Evolutionary conservation across 345 rosid genomes (phyloP), one percentile per base, ranked within the genome.

Genomic region (Hevea brasiliensis): DNA sequence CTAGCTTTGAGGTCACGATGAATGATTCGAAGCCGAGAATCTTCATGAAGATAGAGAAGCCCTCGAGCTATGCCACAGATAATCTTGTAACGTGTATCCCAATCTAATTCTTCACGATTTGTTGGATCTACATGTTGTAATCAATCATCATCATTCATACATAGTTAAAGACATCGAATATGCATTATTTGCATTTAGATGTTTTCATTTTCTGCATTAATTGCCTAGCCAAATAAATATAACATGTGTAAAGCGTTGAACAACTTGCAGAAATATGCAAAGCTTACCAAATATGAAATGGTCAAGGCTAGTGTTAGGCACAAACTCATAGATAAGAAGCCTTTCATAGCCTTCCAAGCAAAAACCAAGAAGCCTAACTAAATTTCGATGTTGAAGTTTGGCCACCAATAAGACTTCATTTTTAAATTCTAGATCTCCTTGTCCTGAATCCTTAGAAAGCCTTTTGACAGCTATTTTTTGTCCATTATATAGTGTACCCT

Each of bases 361-460:
- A 12, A 70, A 70, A 23, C 73, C 73, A 4, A 70, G 37, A 35
- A 70, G 73, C 26, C 62, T 56, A 45, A 42, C 72, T 24, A 70
- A 70, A 42, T 69, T 56, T 21, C 37, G 27, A 37, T 72, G 68
- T 3, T 72, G 75, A 51, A 72, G 75, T 24, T 51, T 72, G 21
- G 75, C 75, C 12, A 72, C 21, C 57, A 72, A 62, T 2, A 37
- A 5, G 7, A 72, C 75, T 53, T 72, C 75, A 37, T 50, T 72
- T 63, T 62, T 51, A 40, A 72, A 72, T 23, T 72, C 75, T 3
- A 69, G 0, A 21, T 72, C 74, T 47, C 74, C 74, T 72, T 61
- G 74, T 35, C 21, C 2, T 14, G 68, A 72, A n/a, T 18, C 47
- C 17, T 23, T 61, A n/a, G 74, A 72, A 13, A 72, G 68, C 20